Conservation (phyloP, 2,329 filamentous ascomycete species). For the Neopestalotiopsis sp. region DNA sequence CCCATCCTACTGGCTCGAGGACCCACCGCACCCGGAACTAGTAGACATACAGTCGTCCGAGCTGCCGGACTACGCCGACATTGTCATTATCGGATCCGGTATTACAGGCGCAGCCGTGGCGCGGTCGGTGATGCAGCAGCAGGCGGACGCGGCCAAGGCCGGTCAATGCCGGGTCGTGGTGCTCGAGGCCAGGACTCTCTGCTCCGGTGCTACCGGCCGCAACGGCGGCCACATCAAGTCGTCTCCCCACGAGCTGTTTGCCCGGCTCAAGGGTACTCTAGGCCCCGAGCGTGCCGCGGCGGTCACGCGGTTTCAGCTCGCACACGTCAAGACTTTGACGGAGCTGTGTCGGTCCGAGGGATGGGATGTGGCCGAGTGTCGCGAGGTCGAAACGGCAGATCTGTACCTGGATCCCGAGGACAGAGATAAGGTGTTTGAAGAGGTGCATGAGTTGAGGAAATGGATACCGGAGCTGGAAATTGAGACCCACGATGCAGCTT, state of each 20-base stretch:
- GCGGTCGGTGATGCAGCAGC: constrained; percentile 34
- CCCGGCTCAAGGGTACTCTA: constrained; percentile 35
- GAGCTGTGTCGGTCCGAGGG: constrained; percentile 44
- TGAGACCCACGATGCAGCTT: constrained; percentile 38
- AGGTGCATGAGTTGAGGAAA: constrained; percentile 39
- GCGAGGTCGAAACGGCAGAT: constrained; percentile 54
- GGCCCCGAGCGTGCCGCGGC: constrained; percentile 44
- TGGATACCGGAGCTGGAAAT: constrained; percentile 48
- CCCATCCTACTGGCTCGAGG: constrained; percentile 51
- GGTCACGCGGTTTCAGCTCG: constrained; percentile 50
- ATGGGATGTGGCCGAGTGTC: constrained; percentile 43
- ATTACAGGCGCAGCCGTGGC: constrained; percentile 54
- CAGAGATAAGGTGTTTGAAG: constrained; percentile 37
- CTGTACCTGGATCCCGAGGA: constrained; percentile 45
- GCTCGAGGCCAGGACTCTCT: constrained; percentile 55
- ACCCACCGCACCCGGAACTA: constrained; percentile 49
- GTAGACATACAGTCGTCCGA: constrained; percentile 38
- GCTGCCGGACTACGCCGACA: constrained; percentile 48
- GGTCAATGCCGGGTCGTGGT: constrained; percentile 43
- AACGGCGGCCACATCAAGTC: constrained; percentile 59
- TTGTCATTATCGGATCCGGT: constrained; percentile 61
- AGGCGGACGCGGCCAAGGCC: constrained; percentile 18
- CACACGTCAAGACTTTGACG: constrained; percentile 45
- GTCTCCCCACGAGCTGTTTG: constrained; percentile 49
- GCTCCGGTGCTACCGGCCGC: constrained; percentile 58